Conservation (phyloP, 176 grass and related monocot genomes). For the Zea luxurians region DNA sequence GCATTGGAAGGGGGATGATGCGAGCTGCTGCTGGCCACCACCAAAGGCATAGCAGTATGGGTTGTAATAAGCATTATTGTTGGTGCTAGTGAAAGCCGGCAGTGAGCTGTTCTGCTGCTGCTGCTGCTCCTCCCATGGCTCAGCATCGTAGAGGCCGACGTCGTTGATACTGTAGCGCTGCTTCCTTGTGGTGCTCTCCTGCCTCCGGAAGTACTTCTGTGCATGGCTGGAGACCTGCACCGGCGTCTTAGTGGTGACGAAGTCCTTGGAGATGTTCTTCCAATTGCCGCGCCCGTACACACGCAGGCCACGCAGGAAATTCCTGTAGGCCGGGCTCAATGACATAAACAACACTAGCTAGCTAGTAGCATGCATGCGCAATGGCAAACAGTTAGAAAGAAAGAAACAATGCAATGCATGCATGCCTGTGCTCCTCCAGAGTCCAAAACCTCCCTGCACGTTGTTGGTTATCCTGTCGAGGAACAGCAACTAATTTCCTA, state of each 20-base stretch:
- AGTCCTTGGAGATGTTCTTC: slow-evolving; percentile 37
- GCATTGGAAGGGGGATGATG: background rate
- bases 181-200: background rate
- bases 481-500: background rate
- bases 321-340: background rate
- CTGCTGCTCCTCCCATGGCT: background rate
- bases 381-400: no score
- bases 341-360: no score
- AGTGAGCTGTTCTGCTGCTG: no score
- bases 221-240: slow-evolving; percentile 40
- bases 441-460: slow-evolving; percentile 25
- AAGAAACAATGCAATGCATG: no score
- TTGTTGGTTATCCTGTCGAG: background rate
- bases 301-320: background rate
- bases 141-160: background rate
- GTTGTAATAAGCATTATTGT: background rate
- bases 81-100: no score
- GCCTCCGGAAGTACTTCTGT: slow-evolving; percentile 30
- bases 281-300: slow-evolving; percentile 23
- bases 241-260: slow-evolving; percentile 26
- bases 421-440: slow-evolving; percentile 7
- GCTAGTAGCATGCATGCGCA: no score
- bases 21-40: background rate
- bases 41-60: background rate
- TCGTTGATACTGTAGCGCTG: slow-evolving; percentile 29